Evolutionary conservation across 2,329 filamentous ascomycete genomes (phyloP).

Genomic region (Daldinia eschscholtzii): DNA sequence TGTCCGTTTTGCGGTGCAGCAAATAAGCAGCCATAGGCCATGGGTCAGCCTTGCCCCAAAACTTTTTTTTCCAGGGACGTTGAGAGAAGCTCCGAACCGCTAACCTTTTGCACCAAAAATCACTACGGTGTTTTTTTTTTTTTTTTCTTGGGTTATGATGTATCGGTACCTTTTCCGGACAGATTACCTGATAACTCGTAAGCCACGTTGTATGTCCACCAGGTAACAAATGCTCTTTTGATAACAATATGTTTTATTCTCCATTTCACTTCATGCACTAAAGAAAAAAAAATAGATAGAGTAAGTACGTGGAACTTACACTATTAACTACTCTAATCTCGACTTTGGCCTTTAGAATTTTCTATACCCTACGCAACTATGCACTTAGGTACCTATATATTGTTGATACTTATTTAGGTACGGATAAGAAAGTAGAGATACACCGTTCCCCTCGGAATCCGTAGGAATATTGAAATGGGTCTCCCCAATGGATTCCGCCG

Average conservation of each 20-base stretch:
- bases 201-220: too few species aligned
- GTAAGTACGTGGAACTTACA: neutral
- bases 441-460: slow-evolving; percentile 42
- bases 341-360: neutral
- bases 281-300: neutral
- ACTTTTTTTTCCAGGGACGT: slow-evolving; percentile 36
- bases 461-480: slow-evolving; percentile 45
- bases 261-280: too few species aligned
- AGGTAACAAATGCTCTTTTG: too few species aligned
- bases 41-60: slow-evolving; percentile 41
- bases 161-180: neutral
- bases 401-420: neutral
- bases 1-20: neutral
- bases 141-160: too few species aligned
- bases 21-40: neutral
- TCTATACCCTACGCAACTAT: neutral
- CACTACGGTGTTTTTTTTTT: neutral
- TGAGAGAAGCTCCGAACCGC: slow-evolving; percentile 42
- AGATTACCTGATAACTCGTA: neutral
- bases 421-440: slow-evolving; percentile 1
- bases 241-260: too few species aligned
- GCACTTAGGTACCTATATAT: neutral
- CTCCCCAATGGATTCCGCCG: slow-evolving; percentile 50
- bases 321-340: neutral
- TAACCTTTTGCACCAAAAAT: slow-evolving; percentile 11